Base-by-base conservation (phyloP, 2,329 filamentous ascomycete genomes). In the Colletotrichum aenigma region DNA sequence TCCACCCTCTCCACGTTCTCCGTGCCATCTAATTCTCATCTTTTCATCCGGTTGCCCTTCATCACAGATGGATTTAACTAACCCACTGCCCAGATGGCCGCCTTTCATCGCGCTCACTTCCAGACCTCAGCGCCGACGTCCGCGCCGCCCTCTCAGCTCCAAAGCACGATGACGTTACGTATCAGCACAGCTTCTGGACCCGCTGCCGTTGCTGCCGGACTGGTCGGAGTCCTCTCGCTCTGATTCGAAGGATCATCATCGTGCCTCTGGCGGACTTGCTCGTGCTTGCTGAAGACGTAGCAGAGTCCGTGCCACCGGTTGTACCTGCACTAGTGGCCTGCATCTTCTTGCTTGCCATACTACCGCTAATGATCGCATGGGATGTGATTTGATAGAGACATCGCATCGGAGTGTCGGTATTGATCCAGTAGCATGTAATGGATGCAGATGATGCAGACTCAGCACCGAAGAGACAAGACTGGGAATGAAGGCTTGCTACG, bases 71-170 rank as follows among this genome's bases (percentile, higher is more conserved):
- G 5, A 30, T 52, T 28, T 28, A 21, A 34, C 61, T 74, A 24
- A 74, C 67, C 30, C 18, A 26, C 21, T 15, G 28, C 21, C 28
- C 15, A 74, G 71, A 56, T 56, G 30, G 58, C 8, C 32, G 30
- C 43, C 56, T 36, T 26, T 36, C 26, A 18, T 75, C 74, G 8
- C 74, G 70, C 13, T 75, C 74, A 16, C 64, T 75, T 6, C 74
- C 74, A 38, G 74, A 75, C 64, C 70, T 75, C 10, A 74, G 74
- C 70, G 74, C 74, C 43, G 74, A 75, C 34, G 74, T 75, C n/a
- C 74, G 74, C 56, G 65, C 48, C 15, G 74, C 74, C 34, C 64
- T 75, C 34, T 34, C 15, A 34, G 64, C 70, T 8, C 70, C 74
- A 8, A 75, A 75, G 52, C 74, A 75, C 21, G 74, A 73, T 48